phyloP scores from a whole-genome alignment of 768 basidiomycete genomes.

The Leccinum imitatum region DNA sequence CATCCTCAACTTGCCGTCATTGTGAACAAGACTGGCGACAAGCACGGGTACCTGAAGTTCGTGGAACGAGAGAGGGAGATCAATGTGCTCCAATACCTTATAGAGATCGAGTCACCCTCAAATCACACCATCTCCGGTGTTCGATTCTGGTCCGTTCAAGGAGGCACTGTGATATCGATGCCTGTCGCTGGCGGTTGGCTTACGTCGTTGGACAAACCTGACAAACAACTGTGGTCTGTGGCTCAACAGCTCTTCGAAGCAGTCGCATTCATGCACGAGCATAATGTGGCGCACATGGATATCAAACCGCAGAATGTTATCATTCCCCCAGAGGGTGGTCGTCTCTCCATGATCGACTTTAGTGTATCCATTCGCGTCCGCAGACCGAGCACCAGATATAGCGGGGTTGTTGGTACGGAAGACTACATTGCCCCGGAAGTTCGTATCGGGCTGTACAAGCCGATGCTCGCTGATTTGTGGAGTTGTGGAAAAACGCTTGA shows the following conservation, averaged over 20 bases:
- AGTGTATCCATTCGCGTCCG: background rate
- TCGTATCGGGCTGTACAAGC: background rate
- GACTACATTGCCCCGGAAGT: slow-evolving; percentile 2
- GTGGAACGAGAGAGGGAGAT: slow-evolving; percentile 4
- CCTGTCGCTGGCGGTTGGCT: background rate
- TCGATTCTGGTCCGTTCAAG: slow-evolving; percentile 2
- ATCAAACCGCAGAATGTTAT: slow-evolving; percentile 9
- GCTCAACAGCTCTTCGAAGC: slow-evolving; percentile 3
- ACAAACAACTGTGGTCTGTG: background rate
- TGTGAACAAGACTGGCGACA: background rate
- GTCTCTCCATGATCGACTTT: background rate
- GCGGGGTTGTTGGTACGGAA: background rate
- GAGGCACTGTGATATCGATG: slow-evolving; percentile 1
- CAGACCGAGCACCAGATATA: background rate
- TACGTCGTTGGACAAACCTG: background rate
- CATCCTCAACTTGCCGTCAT: slow-evolving; percentile 15
- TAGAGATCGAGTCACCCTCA: background rate
- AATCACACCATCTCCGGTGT: slow-evolving; percentile 15
- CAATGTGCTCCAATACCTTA: slow-evolving; percentile 8
- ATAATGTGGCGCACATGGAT: slow-evolving; percentile 18
- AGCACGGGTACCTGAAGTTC: slow-evolving; percentile 14
- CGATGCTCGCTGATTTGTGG: slow-evolving; percentile 5
- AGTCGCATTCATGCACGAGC: slow-evolving; percentile 14
- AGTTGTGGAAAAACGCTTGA: slow-evolving; percentile 1
- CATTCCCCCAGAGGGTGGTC: background rate